Evolutionary conservation across 2,329 filamentous ascomycete genomes (phyloP), one percentile per base, ranked within the genome.

Genomic region (Calonectria pauciramosa): DNA sequence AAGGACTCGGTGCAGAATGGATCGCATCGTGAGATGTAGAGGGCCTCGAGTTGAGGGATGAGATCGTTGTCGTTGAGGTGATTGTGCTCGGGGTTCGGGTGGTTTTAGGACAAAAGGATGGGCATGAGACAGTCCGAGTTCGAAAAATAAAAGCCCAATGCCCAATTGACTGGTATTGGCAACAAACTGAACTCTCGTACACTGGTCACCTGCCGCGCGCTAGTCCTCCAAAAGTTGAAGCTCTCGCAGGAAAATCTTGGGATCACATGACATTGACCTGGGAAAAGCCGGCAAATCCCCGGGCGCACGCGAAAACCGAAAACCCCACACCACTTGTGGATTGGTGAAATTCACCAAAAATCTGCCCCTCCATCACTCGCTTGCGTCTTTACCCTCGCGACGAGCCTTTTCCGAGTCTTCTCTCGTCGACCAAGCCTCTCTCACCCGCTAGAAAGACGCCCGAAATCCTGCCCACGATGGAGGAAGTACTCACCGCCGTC

Each of bases 401-500:
- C 80, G 80, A 83, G 79, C 78, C 79, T 78, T 79, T 80, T 80
- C 66, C 74, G 68, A 75, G 74, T 68, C 71, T 69, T 74, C 54
- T 74, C 51, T 68, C 71, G 70, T 68, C 74, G 74, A 73, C 66
- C 28, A 36, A 44, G 36, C 41, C 68, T 66, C n/a, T 64, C 68
- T 38, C 60, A 56, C 70, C 71, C 47, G 26, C 75, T 59, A 74
- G 47, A 72, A 60, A 70, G 26, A 44, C 26, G 30, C 44, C 44
- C 54, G 47, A 78, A 36, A 78, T 47, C 66, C 76, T 51, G 71
- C 77, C 75, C 75, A 85, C 66, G 75, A 86, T 86, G 85, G 85
- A 86, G 80, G 83, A 87, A 81, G 80, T 88, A 85, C 81, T 86
- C 80, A 82, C 80, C 78, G 90, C 91, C 84, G 89, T 93, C 72